Base-by-base conservation (phyloP, 768 basidiomycete species). In the Psilocybe cyanescens region DNA sequence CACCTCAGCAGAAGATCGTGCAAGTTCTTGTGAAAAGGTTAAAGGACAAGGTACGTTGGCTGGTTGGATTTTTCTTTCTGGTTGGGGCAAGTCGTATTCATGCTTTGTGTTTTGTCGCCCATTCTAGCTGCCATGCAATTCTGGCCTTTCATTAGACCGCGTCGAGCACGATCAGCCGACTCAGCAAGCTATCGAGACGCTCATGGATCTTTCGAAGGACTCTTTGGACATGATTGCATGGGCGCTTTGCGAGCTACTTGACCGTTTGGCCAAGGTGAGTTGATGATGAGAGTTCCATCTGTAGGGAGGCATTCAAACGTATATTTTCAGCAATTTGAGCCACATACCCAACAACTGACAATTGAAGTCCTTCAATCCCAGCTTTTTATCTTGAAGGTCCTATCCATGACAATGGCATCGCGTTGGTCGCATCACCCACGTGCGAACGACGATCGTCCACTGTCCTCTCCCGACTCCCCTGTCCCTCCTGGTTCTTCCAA, bases 281-380 rank as follows among this genome's bases (percentile, higher is more conserved):
- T 24, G 46, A 14, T 63, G 11, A 37, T 44, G 5, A 7, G 53
- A 39, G 53, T 7, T 52, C 61, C 8, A 33, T 58, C 29, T 24
- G 19, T 49, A 49, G 47, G 19, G 12, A 19, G 19, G 1, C 29
- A 11, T 24, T 16, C 29, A 51, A 17, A 31, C 29, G 30, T 31
- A 12, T 50, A 50, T 50, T 29, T 57, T 55, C 61, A 89, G 82
- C 88, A 87, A 78, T 77, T 79, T 62, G 84, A 86, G 67, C 63
- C 74, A n/a, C 58, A 52, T 12, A 75, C 79, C 28, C 86, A 84
- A 1, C 76, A 79, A 57, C 76, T 83, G 59, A 78, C 87, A 2
- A 79, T 92, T 16, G 90, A 94, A 58, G 83, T 89, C 46, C 81
- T 95, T 3, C 94, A 96, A 70, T 95, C 94, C 0, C 92, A 95